These are phyloP conservation scores for Sutorius australiensis DNA, from an alignment of 768 basidiomycete genomes.

Conservation along the genomic window DNA sequence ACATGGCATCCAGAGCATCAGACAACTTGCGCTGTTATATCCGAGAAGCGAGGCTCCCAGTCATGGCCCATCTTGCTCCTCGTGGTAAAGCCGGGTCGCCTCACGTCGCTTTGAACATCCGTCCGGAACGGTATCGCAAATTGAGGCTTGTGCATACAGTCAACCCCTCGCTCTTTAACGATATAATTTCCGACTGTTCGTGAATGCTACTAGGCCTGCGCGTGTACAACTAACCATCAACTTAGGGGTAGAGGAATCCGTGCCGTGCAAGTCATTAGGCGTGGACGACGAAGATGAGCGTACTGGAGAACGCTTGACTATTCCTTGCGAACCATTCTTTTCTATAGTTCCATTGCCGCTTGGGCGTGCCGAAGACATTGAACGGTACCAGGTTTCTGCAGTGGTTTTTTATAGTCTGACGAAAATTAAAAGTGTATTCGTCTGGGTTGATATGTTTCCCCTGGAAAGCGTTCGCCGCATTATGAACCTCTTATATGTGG, in stretches of 20 bases:
- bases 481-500: constrained; percentile 32
- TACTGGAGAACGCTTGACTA: constrained; percentile 40
- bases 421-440: constrained; percentile 34
- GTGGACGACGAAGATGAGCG: constrained; percentile 37
- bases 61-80: constrained; percentile 33
- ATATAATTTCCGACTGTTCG: constrained; percentile 39
- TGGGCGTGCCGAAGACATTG: constrained; percentile 39
- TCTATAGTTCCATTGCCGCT: constrained; percentile 34
- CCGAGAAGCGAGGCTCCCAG: constrained; percentile 44
- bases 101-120: constrained; percentile 33
- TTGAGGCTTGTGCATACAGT: constrained; percentile 47
- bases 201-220: not conserved
- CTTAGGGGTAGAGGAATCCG: constrained; percentile 38
- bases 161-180: constrained; percentile 27
- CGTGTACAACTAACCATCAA: constrained; percentile 5
- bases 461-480: constrained; percentile 47
- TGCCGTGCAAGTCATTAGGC: constrained; percentile 35
- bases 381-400: constrained; percentile 34
- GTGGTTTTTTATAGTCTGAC: constrained; percentile 1
- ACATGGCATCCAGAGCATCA: constrained; percentile 34
- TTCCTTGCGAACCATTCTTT: constrained; percentile 41
- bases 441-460: constrained; percentile 51
- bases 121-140: constrained; percentile 46
- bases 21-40: constrained; percentile 47
- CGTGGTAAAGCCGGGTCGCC: constrained; percentile 30